Evolutionary conservation across 768 basidiomycete genomes (phyloP), one percentile per base, ranked within the genome.

Genomic region (Amanita rubescens): DNA sequence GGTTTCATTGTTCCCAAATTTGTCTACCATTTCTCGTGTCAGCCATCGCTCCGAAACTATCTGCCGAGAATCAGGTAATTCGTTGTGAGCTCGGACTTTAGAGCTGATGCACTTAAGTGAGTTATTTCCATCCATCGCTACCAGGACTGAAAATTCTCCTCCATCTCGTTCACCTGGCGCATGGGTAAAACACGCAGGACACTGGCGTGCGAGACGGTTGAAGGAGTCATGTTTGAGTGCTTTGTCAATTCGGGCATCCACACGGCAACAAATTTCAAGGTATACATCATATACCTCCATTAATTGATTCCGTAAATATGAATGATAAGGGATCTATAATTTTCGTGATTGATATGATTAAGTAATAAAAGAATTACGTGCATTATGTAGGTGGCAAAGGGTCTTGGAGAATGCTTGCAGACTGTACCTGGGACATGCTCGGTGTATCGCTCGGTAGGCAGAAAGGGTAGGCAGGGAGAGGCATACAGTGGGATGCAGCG

Each of bases 241-340:
- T 7, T 9, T 19, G 3, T 57, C 22, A n/a, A 72, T 60, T 0
- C 43, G 53, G 2, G 17, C 14, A 17, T 67, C 52, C n/a, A 71
- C 60, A 0, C 1, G 9, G 0, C 56, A 54, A 0, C 47, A 48
- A 3, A 73, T 65, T 0, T 49, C 22, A 9, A 75, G 64, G 54
- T 72, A 75, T 0, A 66, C 43, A 48, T 75, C 70, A 49, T 68
- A 72, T 10, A 69, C 58, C 22, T 66, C 59, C 1, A 66, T 59
- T 22, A 77, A 58, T 15, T 60, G 49, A 1, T 43, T 54, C 5
- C 64, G 59, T 48, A 59, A 62, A 65, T 71, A 41, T 5, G 38
- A 25, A 48, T 20, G 34, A 22, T 11, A 15, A 37, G 49, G n/a
- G 54, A 45, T 42, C 17, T 24, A 49, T 45, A 45, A 34, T 24